A percentile compares a stretch with the other conserved stretches of the same genome.
Evolutionary conservation across 225 moss, liverwort and hornwort genomes (phyloP).

Genomic region (Rhytidiadelphus loreus): DNA sequence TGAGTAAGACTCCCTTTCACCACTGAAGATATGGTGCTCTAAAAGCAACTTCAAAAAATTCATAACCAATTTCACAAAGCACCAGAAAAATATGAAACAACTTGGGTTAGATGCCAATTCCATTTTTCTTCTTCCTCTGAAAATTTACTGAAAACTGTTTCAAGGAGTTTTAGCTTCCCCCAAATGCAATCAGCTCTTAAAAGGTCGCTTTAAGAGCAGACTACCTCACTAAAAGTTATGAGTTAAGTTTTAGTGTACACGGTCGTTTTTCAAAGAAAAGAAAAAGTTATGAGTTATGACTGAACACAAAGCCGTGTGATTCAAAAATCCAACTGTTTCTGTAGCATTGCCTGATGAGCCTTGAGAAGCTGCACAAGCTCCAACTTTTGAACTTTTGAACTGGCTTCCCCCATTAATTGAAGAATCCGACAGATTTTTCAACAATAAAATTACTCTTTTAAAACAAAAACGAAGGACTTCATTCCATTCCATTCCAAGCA

Average conservation of each 20-base stretch:
- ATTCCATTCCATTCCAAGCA: neutral
- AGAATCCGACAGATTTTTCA: neutral
- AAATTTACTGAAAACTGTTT: too few relatives aligned
- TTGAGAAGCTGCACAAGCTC: neutral
- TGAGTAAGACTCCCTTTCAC: neutral
- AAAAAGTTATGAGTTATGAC: too few relatives aligned
- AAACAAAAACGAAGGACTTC: neutral
- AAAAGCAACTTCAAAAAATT: too few relatives aligned
- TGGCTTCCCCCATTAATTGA: neutral
- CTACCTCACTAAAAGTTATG: neutral
- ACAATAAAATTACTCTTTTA: neutral
- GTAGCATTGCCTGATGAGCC: neutral
- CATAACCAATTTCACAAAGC: too few relatives aligned
- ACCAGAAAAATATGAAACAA: too few relatives aligned
- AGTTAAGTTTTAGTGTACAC: neutral
- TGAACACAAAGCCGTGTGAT: neutral
- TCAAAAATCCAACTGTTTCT: neutral
- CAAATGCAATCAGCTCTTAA: too few relatives aligned
- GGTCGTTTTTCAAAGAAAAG: neutral
- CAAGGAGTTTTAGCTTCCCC: too few relatives aligned
- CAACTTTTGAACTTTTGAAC: neutral
- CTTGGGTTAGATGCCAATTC: too few relatives aligned
- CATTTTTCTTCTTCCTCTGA: too few relatives aligned
- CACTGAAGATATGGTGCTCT: too few relatives aligned
- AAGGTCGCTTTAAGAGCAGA: too few relatives aligned